Evolutionary conservation across 2,329 filamentous ascomycete genomes (phyloP), one percentile per base, ranked within the genome.

Genomic region (Meredithiella fracta): DNA sequence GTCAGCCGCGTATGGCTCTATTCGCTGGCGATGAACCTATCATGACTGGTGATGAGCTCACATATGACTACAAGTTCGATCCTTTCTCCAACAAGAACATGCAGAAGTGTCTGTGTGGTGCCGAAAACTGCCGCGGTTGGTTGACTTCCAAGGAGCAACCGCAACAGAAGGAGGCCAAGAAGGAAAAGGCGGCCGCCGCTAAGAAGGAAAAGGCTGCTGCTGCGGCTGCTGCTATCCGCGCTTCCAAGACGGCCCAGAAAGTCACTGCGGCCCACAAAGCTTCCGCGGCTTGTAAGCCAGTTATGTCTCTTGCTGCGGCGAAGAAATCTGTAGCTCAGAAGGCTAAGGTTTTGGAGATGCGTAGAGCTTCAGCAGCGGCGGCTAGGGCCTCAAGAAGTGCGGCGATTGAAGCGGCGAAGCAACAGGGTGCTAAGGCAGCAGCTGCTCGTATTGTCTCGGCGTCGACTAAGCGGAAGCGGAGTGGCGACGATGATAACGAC

Each of bases 1-100:
- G 90, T 26, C 89, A 94, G 67, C 91, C 91, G 44, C 82, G 92
- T 56, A 97, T 98, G 88, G 92, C 90, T 15, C 78, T 98, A 1
- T 98, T 98, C 66, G 92, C 92, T 11, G 91, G 91, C 31, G 85
- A 94, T 62, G 75, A 77, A 51, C 88, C 88, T 14, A 91, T 98
- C 66, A 86, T 86, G 81, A 95, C 90, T 9, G 92, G 92, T 23
- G 89, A 97, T 60, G 92, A 98, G 69, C 73, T 98, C 59, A 97
- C 90, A 0, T 98, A 98, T 67, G 92, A 98, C 73, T 83, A 83
- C 72, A 83, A 83, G 65, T 83, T 83, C 64, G 80, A 83, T 64
- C 80, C 80, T 2, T 83, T 83, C 66, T 83, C 79, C 8, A 73
- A 77, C 63, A 83, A 83, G 69, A 83, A 83, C 64, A 79, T 83